Evolutionary conservation across 2,329 filamentous ascomycete species (phyloP).

Genomic region (Raffaelea arxii): DNA sequence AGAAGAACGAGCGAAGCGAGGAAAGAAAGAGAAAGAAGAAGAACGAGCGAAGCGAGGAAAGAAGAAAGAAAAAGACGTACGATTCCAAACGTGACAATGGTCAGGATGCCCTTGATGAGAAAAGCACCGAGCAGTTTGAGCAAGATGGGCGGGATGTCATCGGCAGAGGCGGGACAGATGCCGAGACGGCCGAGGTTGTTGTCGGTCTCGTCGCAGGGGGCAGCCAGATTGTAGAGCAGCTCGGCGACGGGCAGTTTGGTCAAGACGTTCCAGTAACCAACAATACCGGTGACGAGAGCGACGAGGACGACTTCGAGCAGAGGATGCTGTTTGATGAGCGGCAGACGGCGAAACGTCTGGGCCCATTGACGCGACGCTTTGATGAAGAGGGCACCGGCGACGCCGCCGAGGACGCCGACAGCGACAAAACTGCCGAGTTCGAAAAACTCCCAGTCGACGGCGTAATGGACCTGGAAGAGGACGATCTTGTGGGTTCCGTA

Average conservation of each 20-base stretch:
- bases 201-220: constrained; percentile 68
- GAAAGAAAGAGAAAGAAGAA: not conserved
- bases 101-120: constrained; percentile 80
- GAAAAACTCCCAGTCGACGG: constrained; percentile 87
- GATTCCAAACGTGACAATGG: constrained; percentile 86
- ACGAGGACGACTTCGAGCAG: constrained; percentile 83
- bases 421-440: constrained; percentile 78
- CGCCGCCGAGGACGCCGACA: constrained; percentile 78
- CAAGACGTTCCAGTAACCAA: constrained; percentile 89
- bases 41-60: not conserved
- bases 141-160: constrained; percentile 73
- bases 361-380: constrained; percentile 92
- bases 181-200: constrained; percentile 55
- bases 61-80: constrained; percentile 28
- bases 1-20: not conserved
- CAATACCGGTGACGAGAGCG: constrained; percentile 69
- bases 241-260: constrained; percentile 86
- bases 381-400: constrained; percentile 85
- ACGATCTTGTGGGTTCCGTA: constrained; percentile 97
- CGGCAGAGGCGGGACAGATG: constrained; percentile 62
- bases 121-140: constrained; percentile 66
- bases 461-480: constrained; percentile 86
- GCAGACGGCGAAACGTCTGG: constrained; percentile 72
- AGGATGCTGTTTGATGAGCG: constrained; percentile 71
- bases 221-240: constrained; percentile 80